Evolutionary conservation across 441 rosid genomes (phyloP).

Genomic region (Jatropha multifida): DNA sequence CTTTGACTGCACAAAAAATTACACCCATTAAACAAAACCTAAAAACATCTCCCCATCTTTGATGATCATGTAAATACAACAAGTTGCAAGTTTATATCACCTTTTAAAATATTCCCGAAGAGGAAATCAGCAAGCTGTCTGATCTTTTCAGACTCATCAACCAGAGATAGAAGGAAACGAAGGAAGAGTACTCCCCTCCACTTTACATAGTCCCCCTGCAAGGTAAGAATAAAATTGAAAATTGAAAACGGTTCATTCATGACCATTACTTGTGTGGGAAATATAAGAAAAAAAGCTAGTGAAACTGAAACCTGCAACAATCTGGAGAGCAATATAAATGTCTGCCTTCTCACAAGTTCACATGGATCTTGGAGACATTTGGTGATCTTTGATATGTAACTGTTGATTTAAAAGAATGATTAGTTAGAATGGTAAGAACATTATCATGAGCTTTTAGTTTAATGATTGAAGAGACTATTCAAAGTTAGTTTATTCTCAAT

Average conservation of each 20-base stretch:
- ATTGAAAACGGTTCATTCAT: not conserved
- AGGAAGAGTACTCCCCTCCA: constrained; percentile 96
- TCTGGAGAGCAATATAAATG: constrained; percentile 86
- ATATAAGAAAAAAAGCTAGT: not conserved
- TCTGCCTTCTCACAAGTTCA: constrained; percentile 91
- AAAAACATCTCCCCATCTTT: constrained; percentile 8
- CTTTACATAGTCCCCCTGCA: constrained; percentile 94
- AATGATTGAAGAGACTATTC: constrained; percentile 10
- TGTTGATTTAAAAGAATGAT: constrained; percentile 36
- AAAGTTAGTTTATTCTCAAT: constrained; percentile 2
- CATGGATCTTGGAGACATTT: constrained; percentile 86
- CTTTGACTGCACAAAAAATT: constrained; percentile 60
- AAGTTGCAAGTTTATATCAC: constrained; percentile 27
- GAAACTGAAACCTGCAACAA: constrained; percentile 66
- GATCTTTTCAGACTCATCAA: constrained; percentile 91
- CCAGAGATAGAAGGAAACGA: constrained; percentile 81
- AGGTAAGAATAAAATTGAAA: constrained; percentile 22
- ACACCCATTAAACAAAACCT: constrained; percentile 27
- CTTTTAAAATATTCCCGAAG: constrained; percentile 87
- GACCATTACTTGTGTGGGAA: not conserved
- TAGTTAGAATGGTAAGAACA: constrained; percentile 19
- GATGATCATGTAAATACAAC: not conserved
- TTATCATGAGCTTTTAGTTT: constrained; percentile 2
- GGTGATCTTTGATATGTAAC: constrained; percentile 87
- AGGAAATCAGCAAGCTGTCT: constrained; percentile 86